phyloP scores from a whole-genome alignment of 2,329 filamentous ascomycete species.

The Hymenoscyphus albidus region DNA sequence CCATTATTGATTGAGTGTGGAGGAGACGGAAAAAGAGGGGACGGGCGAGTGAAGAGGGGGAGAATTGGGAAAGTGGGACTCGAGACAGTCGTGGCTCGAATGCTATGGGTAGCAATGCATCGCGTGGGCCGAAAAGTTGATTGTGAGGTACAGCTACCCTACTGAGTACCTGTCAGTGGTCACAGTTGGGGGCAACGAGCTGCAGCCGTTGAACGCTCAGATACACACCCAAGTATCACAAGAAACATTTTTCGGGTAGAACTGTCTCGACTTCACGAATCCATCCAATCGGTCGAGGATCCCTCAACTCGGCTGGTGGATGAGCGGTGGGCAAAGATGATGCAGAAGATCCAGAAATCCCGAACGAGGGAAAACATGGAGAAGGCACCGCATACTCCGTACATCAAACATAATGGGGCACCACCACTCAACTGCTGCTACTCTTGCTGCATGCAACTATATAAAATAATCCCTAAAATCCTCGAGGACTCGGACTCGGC shows the following conservation, averaged over 20 bases:
- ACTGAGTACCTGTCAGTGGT: no score
- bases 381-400: not conserved
- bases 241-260: conserved; percentile 17
- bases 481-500: not conserved
- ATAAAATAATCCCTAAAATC: no score
- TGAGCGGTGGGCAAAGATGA: not conserved
- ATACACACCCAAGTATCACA: not conserved
- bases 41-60: not conserved
- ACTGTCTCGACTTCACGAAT: conserved; percentile 5
- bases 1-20: not conserved
- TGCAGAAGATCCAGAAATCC: conserved; percentile 4
- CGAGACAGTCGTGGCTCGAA: conserved; percentile 33
- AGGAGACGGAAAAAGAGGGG: no score
- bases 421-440: no score
- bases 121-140: conserved; percentile 17
- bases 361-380: not conserved
- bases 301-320: not conserved
- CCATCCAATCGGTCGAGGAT: not conserved
- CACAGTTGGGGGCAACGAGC: not conserved
- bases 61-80: not conserved
- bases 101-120: conserved; percentile 25
- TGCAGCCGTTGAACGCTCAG: conserved; percentile 17
- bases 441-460: no score
- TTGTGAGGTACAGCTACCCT: no score
- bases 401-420: no score